Evolutionary conservation across 345 rosid genomes (phyloP), one percentile per base, ranked within the genome.

Genomic region (rapeseed (Brassica napus)): DNA sequence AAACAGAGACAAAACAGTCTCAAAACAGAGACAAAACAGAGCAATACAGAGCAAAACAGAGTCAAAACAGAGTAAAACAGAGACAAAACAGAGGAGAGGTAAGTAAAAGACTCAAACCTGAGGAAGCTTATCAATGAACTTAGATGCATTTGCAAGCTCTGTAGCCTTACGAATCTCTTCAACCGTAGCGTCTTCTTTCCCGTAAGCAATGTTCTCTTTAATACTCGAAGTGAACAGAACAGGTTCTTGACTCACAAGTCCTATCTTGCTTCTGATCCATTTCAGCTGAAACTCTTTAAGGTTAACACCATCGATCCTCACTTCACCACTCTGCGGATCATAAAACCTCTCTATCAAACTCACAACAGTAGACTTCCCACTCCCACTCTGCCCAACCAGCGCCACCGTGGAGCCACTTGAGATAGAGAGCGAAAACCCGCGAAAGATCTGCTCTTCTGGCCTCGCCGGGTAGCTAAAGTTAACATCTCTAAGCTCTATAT

Each of bases 161-260:
- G 83, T 76, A 5, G 93, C 97, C 58, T 82, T 85, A 73, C 71
- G 79, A 47, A 90, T 86, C 77, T 92, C 90, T 71, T 90, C 88
- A 0, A 16, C 55, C 2, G 88, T 86, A 2, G 89, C 94, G 24
- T 76, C 71, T 69, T 82, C 83, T 74, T 87, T 90, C 3, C 91
- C 92, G 34, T 87, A 88, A 0, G 88, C 87, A 34, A 90, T 90
- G 65, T 92, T 90, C 21, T 90, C 90, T 28, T 58, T 74, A 8
- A 92, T 92, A 68, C 89, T 90, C 10, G 84, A 68, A 5, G 86
- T 66, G 81, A 92, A 88, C 83, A 90, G 23, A 59, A 88, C 89
- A 4, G 97, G 97, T 63, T 90, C 94, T 82, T 88, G 94, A 77
- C 94, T 90, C 44, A 92, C 97, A 58, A 92, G 89, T 16, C 94